Conservation (phyloP, 129 eudicot genomes). For the Arctium lappa region DNA sequence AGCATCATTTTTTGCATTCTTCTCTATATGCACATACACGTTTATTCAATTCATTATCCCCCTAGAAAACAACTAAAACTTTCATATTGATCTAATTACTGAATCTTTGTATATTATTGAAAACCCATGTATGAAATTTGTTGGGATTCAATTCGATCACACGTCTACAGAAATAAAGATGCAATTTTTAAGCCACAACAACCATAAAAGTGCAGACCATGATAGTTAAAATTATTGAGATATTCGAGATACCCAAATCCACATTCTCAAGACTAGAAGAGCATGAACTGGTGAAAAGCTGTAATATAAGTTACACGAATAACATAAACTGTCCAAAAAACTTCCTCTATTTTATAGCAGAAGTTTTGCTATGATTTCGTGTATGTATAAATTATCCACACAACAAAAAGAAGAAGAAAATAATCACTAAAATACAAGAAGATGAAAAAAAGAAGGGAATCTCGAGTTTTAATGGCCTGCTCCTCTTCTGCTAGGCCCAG, state of each 20-base stretch:
- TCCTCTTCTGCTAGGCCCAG: slow-evolving; percentile 48
- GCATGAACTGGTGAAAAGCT: neutral
- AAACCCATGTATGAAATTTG: too few species aligned
- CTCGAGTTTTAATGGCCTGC: slow-evolving; percentile 29
- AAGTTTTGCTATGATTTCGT: too few species aligned
- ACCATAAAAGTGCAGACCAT: neutral
- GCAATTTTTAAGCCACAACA: neutral
- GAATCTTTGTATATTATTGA: too few species aligned
- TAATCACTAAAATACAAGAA: neutral
- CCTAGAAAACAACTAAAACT: too few species aligned
- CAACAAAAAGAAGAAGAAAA: neutral
- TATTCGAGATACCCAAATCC: neutral
- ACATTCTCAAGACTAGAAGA: neutral
- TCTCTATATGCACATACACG: too few species aligned
- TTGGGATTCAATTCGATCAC: too few species aligned
- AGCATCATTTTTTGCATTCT: too few species aligned
- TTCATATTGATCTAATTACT: too few species aligned
- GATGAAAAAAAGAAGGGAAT: neutral
- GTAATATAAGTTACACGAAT: neutral
- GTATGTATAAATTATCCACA: neutral
- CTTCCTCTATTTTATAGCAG: neutral
- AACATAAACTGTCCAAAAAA: neutral
- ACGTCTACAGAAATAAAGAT: too few species aligned
- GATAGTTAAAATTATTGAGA: too few species aligned
- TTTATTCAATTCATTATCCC: too few species aligned